Base-by-base conservation (phyloP, 208 protist species). In the Leishmania martiniquensis region DNA sequence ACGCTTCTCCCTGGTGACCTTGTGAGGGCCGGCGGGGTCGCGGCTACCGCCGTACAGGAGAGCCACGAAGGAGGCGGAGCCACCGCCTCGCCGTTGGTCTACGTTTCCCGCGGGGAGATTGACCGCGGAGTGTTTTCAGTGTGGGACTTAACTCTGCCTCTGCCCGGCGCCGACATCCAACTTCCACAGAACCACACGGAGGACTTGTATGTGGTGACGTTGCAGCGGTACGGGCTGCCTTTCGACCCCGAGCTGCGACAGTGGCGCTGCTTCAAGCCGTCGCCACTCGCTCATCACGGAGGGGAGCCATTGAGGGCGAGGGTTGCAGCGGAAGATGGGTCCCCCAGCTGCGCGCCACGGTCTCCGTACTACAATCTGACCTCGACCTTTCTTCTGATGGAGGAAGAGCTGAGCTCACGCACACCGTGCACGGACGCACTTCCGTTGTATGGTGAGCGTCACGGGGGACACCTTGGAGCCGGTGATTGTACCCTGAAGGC, bases 171-270 rank as follows among this genome's bases (percentile, higher is more conserved):
- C 20, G 82, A 81, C 29, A 83, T 96, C 22, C 75, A 85, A 44
- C 84, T 97, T 47, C 94, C 94, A 65, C 84, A 96, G 54, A 97
- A 97, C 80, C 89, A 97, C 83, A 96, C 94, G 12, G 81, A 91
- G 55, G 91, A 96, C 60, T 74, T 97, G 10, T 97, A 96, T 81
- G 85, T 95, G 66, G 87, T 95, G 32, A 93, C 92, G 45, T 78
- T 97, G 75, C 87, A 94, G 75, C 88, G 89, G 2, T 89, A 91
- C 63, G 94, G 94, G 29, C 89, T 97, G 68, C 71, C 85, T 0
- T 95, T 95, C 55, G 88, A 97, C 67, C 86, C 94, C 4, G 92
- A 97, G 82, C 80, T 80, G n/a, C 81, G 81, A 39, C 91, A 94
- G 77, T 97, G 94, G 92, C 81, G 88, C 55, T 85, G 89, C 74